phyloP scores from a whole-genome alignment of 768 basidiomycete species.

The Boletus vinaceobasis region DNA sequence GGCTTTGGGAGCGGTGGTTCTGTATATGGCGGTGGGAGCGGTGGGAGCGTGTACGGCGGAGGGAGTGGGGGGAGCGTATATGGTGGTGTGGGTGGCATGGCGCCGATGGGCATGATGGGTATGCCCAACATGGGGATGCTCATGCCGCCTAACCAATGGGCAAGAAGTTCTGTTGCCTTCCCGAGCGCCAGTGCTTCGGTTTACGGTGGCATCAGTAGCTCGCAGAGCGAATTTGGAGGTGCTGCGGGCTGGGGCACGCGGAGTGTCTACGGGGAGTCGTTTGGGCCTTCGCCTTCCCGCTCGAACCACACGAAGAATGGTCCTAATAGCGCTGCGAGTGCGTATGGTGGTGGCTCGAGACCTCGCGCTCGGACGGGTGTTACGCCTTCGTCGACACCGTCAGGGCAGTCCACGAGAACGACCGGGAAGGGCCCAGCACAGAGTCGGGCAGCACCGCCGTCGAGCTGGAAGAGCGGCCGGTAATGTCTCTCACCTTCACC shows the following conservation, averaged over 20 bases:
- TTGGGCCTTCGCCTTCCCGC: constrained; percentile 40
- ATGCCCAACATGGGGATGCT: constrained; percentile 39
- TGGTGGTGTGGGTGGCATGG: constrained; percentile 36
- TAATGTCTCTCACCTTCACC: neutral
- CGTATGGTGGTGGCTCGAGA: constrained; percentile 22
- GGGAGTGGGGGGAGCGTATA: constrained; percentile 41
- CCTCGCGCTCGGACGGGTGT: constrained; percentile 35
- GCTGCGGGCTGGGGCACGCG: constrained; percentile 49
- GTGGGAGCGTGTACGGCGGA: constrained; percentile 49
- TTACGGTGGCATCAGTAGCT: constrained; percentile 52
- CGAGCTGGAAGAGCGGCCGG: constrained; percentile 52
- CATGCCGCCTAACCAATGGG: constrained; percentile 39
- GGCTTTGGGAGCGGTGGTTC: constrained; percentile 39
- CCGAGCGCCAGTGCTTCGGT: constrained; percentile 48
- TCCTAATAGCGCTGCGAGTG: constrained; percentile 15
- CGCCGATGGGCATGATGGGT: constrained; percentile 40
- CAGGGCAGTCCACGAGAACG: constrained; percentile 2
- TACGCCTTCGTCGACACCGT: constrained; percentile 19
- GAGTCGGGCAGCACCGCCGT: constrained; percentile 48
- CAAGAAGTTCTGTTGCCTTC: constrained; percentile 47
- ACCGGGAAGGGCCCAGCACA: constrained; percentile 21
- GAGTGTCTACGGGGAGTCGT: constrained; percentile 70
- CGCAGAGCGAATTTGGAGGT: constrained; percentile 65
- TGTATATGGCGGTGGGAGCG: constrained; percentile 35
- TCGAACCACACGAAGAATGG: neutral